A percentile compares a stretch with the other conserved stretches of the same genome.
Conservation (phyloP, 2,329 filamentous ascomycete species). For the Trichophyton verrucosum region DNA sequence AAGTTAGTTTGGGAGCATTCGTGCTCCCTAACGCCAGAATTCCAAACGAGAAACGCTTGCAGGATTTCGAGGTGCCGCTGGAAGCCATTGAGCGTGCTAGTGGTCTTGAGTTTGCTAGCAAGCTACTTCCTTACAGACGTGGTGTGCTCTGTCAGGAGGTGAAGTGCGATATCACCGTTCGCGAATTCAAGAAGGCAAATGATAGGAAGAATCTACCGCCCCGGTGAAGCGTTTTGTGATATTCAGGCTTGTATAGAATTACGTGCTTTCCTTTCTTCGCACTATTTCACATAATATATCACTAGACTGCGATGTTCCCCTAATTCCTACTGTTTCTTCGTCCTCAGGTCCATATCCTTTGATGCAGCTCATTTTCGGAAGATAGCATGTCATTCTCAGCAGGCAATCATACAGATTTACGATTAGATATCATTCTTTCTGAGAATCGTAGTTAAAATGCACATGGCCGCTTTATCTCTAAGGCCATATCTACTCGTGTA, state of each 20-base stretch:
- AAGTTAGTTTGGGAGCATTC: constrained; percentile 84
- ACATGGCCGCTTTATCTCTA: neutral
- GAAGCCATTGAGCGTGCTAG: constrained; percentile 87
- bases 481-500: neutral
- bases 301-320: neutral
- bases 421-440: neutral
- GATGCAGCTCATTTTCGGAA: neutral
- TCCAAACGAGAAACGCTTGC: constrained; percentile 71
- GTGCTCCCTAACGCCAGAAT: constrained; percentile 88
- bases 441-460: no score
- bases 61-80: constrained; percentile 87
- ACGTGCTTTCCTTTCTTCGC: neutral
- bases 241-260: neutral
- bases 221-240: constrained; percentile 1
- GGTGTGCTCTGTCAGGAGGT: constrained; percentile 76
- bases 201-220: constrained; percentile 36
- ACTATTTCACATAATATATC: neutral
- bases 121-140: constrained; percentile 60
- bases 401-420: neutral
- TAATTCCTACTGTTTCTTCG: neutral
- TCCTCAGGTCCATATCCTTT: neutral
- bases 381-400: neutral
- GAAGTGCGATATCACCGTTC: constrained; percentile 69
- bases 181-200: constrained; percentile 53
- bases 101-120: constrained; percentile 77